phyloP scores from a whole-genome alignment of 352 stramenopile genomes.

The Phytophthora sansomeana region DNA sequence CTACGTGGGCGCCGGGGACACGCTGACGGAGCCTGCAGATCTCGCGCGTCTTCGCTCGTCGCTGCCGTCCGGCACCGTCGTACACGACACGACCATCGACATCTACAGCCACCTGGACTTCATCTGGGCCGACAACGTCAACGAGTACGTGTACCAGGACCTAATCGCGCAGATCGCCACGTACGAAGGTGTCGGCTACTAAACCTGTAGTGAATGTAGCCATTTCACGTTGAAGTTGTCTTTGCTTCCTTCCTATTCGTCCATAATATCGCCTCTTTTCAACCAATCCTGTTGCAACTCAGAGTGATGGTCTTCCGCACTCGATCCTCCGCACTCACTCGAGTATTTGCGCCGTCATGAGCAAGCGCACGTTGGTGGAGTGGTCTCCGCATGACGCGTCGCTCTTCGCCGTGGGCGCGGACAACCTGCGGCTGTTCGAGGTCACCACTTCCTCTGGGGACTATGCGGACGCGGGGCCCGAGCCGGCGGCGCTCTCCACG shows the following conservation, averaged over 20 bases:
- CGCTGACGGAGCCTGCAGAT: conserved; percentile 37
- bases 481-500: conserved; percentile 46
- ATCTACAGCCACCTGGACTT: conserved; percentile 61
- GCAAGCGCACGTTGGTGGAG: conserved; percentile 82
- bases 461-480: conserved; percentile 6
- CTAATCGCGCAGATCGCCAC: conserved; percentile 46
- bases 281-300: conserved; percentile 13
- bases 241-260: conserved; percentile 13
- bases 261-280: conserved; percentile 8
- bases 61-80: conserved; percentile 43
- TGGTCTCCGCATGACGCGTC: conserved; percentile 87
- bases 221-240: background rate
- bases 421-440: conserved; percentile 89
- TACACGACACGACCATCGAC: conserved; percentile 44
- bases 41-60: conserved; percentile 38
- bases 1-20: conserved; percentile 43
- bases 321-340: background rate
- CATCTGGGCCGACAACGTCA: conserved; percentile 53
- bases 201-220: conserved; percentile 1
- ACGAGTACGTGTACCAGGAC: conserved; percentile 49
- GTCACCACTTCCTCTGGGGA: conserved; percentile 41
- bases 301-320: conserved; percentile 9
- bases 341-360: conserved; percentile 47
- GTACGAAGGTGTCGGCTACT: conserved; percentile 46
- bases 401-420: conserved; percentile 82